A percentile compares a stretch with the other conserved stretches of the same genome.
phyloP scores from a whole-genome alignment of 192 early-diverging fungal species.

The Umbelopsis ramanniana region DNA sequence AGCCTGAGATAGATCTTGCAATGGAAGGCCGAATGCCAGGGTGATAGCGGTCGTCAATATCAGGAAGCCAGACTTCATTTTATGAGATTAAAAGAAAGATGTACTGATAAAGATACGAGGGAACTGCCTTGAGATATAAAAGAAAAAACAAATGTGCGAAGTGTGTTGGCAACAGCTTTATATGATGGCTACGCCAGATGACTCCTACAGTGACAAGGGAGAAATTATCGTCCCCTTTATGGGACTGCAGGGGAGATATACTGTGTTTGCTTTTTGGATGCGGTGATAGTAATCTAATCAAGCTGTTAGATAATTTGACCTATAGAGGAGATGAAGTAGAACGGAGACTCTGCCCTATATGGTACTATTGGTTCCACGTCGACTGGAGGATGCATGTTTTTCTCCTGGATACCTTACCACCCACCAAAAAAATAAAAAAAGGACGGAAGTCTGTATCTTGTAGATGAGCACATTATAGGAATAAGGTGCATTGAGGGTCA shows the following conservation, averaged over 20 bases:
- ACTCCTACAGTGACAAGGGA: constrained; percentile 16
- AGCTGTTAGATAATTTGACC: constrained; percentile 5
- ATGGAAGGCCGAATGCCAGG: not conserved
- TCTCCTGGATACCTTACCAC: too few relatives aligned
- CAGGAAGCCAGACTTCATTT: not conserved
- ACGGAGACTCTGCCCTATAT: not conserved
- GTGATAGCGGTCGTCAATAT: constrained; percentile 11
- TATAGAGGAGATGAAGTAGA: not conserved
- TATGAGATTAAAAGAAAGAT: not conserved
- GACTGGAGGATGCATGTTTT: too few relatives aligned
- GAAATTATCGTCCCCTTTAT: not conserved
- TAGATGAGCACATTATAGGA: too few relatives aligned
- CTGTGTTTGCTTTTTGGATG: not conserved
- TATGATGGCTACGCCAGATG: not conserved
- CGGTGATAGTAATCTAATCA: constrained; percentile 24
- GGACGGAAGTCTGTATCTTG: too few relatives aligned
- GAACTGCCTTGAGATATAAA: constrained; percentile 17
- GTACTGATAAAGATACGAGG: not conserved
- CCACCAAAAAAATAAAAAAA: too few relatives aligned
- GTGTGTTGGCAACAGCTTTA: not conserved
- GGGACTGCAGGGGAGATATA: constrained; percentile 4
- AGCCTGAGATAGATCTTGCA: not conserved
- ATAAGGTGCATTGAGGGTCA: too few relatives aligned
- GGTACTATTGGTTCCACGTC: not conserved
- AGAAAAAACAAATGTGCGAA: not conserved